These are phyloP conservation scores for Anthracocystis panici-leucophaei DNA, from an alignment of 1,284 basidiomycete species.

Conservation along the genomic window DNA sequence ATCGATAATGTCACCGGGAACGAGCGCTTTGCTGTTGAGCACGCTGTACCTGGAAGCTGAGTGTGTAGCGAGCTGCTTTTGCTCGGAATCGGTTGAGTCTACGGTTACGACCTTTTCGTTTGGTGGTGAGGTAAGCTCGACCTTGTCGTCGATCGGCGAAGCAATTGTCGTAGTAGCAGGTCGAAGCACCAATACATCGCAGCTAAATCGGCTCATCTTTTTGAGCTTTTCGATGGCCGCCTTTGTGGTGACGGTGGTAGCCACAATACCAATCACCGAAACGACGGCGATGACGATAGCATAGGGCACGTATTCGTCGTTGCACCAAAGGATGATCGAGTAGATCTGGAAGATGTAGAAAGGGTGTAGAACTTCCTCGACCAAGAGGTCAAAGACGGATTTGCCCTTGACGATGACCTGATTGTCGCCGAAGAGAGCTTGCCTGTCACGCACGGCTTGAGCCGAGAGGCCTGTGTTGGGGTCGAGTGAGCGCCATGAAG, in stretches of 20 bases:
- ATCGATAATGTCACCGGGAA: constrained; percentile 55
- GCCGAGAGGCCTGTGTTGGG: constrained; percentile 15
- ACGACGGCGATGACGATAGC: constrained; percentile 47
- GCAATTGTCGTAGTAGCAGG: neutral
- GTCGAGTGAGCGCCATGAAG: constrained; percentile 18
- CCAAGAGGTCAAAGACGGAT: constrained; percentile 29
- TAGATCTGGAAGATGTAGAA: constrained; percentile 58
- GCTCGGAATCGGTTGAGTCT: neutral
- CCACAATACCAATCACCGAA: constrained; percentile 45
- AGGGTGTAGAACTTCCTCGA: constrained; percentile 54
- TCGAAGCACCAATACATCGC: constrained; percentile 32
- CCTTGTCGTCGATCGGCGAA: constrained; percentile 13
- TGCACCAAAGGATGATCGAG: constrained; percentile 50
- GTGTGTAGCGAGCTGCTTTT: constrained; percentile 8
- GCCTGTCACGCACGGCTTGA: constrained; percentile 9
- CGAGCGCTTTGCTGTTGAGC: constrained; percentile 41
- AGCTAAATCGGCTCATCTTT: constrained; percentile 52
- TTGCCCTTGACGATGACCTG: constrained; percentile 46
- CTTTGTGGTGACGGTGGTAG: constrained; percentile 51
- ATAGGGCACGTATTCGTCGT: constrained; percentile 52
- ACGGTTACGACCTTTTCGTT: constrained; percentile 17
- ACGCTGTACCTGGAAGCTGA: neutral
- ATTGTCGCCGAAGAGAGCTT: constrained; percentile 50
- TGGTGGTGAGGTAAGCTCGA: no score
- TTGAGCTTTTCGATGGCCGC: constrained; percentile 40